Conservation (phyloP, 2,329 filamentous ascomycete species). For the Fusarium fujikuroi region DNA sequence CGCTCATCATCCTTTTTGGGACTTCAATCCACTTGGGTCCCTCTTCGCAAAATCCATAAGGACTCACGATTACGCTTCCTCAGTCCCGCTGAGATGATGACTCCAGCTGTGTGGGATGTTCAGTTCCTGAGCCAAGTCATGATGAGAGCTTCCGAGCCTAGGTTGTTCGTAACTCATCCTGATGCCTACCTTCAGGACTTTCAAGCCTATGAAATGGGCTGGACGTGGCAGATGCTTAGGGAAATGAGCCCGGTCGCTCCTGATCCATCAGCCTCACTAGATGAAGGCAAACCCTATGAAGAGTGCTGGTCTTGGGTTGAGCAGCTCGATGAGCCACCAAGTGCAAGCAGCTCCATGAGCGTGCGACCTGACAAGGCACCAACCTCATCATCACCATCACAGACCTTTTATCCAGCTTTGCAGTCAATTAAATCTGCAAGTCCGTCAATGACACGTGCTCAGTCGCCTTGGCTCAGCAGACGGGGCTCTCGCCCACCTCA, state of each 20-base stretch:
- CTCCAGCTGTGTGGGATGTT: constrained; percentile 76
- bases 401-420: constrained; percentile 44
- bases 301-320: constrained; percentile 73
- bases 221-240: constrained; percentile 77
- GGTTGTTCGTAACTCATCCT: constrained; percentile 80
- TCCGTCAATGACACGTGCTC: constrained; percentile 50
- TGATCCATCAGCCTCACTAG: constrained; percentile 50
- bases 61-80: constrained; percentile 78
- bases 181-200: constrained; percentile 77
- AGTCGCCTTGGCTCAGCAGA: constrained; percentile 54
- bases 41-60: constrained; percentile 79
- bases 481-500: constrained; percentile 59
- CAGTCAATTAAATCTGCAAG: constrained; percentile 46
- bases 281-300: constrained; percentile 64
- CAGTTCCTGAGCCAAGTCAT: constrained; percentile 77
- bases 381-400: constrained; percentile 56
- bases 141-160: constrained; percentile 75
- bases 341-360: constrained; percentile 56
- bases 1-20: constrained; percentile 63
- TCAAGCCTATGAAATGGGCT: constrained; percentile 63
- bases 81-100: constrained; percentile 76
- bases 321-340: constrained; percentile 68
- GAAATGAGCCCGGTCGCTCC: constrained; percentile 68
- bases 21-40: constrained; percentile 76
- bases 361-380: constrained; percentile 55